Conservation (phyloP, 108 stramenopile species). For the Cyclotella sp. region DNA sequence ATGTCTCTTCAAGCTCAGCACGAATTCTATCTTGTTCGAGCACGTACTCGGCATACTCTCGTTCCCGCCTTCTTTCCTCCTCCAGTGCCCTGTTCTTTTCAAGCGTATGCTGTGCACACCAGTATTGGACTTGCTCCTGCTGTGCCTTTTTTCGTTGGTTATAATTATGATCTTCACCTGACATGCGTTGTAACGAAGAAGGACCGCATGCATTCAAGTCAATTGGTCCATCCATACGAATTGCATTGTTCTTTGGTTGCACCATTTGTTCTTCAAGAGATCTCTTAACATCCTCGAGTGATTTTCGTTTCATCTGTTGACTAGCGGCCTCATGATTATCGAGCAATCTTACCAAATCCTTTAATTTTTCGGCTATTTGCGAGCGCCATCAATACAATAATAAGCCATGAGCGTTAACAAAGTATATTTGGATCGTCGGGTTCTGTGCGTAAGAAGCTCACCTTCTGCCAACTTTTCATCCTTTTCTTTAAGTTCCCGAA, state of each 20-base stretch:
- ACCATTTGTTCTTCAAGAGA: slow-evolving; percentile 44
- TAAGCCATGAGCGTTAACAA: too few species aligned
- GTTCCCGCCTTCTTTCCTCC: slow-evolving; percentile 33
- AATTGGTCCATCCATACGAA: slow-evolving; percentile 33
- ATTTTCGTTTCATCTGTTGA: slow-evolving; percentile 29
- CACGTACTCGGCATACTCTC: slow-evolving; percentile 38
- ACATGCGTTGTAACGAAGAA: slow-evolving; percentile 46
- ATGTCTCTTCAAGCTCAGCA: slow-evolving; percentile 18
- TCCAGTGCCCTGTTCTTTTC: slow-evolving; percentile 42
- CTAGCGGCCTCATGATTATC: slow-evolving; percentile 23
- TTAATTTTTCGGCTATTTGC: slow-evolving; percentile 27
- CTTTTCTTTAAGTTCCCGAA: slow-evolving; percentile 21
- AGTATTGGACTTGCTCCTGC: slow-evolving; percentile 48
- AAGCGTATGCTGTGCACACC: slow-evolving; percentile 35
- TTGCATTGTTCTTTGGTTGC: slow-evolving; percentile 54
- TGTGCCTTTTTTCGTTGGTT: slow-evolving; percentile 41
- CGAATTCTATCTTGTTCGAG: slow-evolving; percentile 42
- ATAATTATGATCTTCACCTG: slow-evolving; percentile 42
- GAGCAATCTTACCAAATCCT: slow-evolving; percentile 23
- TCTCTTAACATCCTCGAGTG: slow-evolving; percentile 33
- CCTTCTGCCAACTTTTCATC: slow-evolving; percentile 42
- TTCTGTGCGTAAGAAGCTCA: not conserved
- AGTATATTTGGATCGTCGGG: not conserved
- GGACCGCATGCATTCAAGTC: slow-evolving; percentile 44
- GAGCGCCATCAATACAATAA: not conserved